Percentiles rank a stretch among this genome's conserved stretches.
These are phyloP conservation scores for Rhizopogon roseolus DNA, from an alignment of 768 basidiomycete species.

Conservation along the genomic window DNA sequence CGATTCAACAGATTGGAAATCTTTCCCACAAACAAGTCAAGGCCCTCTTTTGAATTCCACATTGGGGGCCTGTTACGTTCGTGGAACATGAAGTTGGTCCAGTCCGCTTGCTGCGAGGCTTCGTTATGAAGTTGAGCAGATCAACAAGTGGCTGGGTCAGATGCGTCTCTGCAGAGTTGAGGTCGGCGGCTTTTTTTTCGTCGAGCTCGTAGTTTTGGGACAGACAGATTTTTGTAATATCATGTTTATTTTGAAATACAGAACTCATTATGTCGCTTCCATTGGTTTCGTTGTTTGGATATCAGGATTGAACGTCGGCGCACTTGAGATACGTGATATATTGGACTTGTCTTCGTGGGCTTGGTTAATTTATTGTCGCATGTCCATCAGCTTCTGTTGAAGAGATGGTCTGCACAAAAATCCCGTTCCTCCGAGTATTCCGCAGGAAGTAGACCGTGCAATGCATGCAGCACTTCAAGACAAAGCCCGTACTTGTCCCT, in stretches of 20 bases:
- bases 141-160: conserved; percentile 35
- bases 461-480: neutral
- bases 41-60: conserved; percentile 43
- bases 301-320: neutral
- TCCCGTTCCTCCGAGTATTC: neutral
- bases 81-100: conserved; percentile 52
- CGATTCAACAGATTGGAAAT: neutral
- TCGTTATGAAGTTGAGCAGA: conserved; percentile 56
- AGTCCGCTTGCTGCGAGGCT: conserved; percentile 38
- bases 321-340: neutral
- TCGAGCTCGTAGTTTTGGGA: conserved; percentile 64
- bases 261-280: too few species aligned
- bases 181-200: conserved; percentile 28
- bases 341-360: neutral
- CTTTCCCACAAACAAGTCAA: conserved; percentile 54
- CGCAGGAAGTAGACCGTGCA: neutral
- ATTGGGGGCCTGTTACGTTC: conserved; percentile 67
- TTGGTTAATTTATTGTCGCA: neutral
- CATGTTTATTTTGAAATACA: neutral
- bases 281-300: neutral
- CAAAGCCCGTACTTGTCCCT: too few species aligned
- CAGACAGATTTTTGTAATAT: conserved; percentile 37
- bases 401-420: neutral
- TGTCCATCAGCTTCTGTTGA: neutral
- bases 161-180: conserved; percentile 64